Conservation (phyloP, 139 green algal genomes). For the Dunaliella primolecta region DNA sequence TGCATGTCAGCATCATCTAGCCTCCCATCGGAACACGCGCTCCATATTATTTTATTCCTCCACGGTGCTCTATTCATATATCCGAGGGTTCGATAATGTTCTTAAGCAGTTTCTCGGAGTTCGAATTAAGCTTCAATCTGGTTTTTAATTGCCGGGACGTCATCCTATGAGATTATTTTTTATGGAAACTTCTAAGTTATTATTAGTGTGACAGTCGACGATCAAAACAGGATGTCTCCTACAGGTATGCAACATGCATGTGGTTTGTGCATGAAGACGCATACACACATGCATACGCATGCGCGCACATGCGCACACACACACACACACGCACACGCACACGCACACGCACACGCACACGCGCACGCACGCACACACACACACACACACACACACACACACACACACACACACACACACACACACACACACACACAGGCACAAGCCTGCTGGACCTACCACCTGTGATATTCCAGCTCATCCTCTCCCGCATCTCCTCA, state of each 20-base stretch:
- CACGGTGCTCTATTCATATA: no score
- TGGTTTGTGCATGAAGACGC: neutral
- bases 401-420: neutral
- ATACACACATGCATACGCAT: neutral
- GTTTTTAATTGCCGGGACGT: no score
- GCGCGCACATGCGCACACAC: neutral
- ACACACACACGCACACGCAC: neutral
- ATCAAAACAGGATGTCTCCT: neutral
- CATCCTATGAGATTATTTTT: no score
- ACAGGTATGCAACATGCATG: neutral
- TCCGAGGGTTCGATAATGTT: no score
- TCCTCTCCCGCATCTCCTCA: neutral
- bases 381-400: neutral
- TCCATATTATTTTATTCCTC: no score
- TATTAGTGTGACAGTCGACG: neutral
- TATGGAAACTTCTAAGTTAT: no score
- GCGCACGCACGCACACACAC: neutral
- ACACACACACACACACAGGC: neutral
- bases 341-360: neutral
- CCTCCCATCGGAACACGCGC: no score
- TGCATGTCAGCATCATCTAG: no score
- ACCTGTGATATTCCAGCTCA: neutral
- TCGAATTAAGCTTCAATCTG: no score
- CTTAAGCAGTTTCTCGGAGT: no score
- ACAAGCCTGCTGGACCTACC: neutral